Evolutionary conservation across 129 eudicot species (phyloP), one percentile per base, ranked within the genome.

Genomic region (Lonicera japonica): DNA sequence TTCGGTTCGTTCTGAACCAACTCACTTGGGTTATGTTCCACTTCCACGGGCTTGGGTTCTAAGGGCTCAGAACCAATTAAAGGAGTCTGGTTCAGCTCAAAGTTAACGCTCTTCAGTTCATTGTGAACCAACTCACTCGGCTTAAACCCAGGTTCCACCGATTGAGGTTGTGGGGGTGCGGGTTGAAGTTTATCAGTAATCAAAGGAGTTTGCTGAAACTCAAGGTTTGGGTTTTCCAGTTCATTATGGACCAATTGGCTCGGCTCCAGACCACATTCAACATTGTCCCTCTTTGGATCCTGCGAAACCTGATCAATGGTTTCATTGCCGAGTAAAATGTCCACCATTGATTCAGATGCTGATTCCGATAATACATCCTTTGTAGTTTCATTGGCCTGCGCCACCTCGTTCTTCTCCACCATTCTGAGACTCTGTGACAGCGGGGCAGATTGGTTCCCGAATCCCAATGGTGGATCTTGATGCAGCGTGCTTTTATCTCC

Each of bases 401-500:
- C 79, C 52, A 77, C 72, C 24, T 86, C 95, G 54, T 83, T 82
- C 64, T 83, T 82, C 41, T 81, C 90, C 25, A 82, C 85, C 84
- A 82, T 82, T 75, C 80, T 75, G 21, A 80, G 71, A 66, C 70
- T 80, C 39, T 75, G 75, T 18, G 53, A 67, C 11, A 63, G 57
- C 3, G 58, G 59, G 36, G 64, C 50, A 52, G 70, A 25, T 36
- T 9, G 36, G 36, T 29, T 29, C 36, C 36, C 36, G 36, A 29
- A 29, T 6, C 36, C 36, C 2, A 1, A 29, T 6, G 36, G 40
- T 20, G 58, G 68, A 46, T 2, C 56, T 51, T 58, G 47, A 10
- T 57, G 76, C 54, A 56, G n/a, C 43, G 45, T 25, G 10, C 40
- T 53, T 59, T 73, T 61, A 43, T 21, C 73, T 56, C 59, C 71